Evolutionary conservation across 768 basidiomycete genomes (phyloP).

Genomic region (Calvatia gigantea): DNA sequence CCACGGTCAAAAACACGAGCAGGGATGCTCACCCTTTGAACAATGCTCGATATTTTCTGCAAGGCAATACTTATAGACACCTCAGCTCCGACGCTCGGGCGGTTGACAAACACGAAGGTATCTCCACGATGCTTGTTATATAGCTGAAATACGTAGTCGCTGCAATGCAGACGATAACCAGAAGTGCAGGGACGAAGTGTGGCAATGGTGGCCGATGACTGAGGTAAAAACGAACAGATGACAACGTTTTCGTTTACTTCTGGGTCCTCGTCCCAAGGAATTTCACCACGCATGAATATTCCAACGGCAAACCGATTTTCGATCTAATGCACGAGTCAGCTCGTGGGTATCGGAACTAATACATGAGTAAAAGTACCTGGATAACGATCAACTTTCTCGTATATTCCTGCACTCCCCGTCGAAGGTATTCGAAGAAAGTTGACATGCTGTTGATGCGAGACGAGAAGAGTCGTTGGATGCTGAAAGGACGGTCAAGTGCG

Average conservation of each 20-base stretch:
- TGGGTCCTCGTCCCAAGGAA: constrained; percentile 57
- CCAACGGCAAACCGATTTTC: constrained; percentile 60
- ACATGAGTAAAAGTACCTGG: constrained; percentile 34
- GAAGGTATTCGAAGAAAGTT: constrained; percentile 62
- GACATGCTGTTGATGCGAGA: constrained; percentile 47
- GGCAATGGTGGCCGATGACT: constrained; percentile 43
- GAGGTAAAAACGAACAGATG: constrained; percentile 59
- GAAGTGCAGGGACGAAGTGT: constrained; percentile 46
- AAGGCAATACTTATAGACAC: constrained; percentile 59
- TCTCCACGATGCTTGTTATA: constrained; percentile 49
- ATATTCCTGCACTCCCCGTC: constrained; percentile 52
- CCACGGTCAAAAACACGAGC: too few species aligned
- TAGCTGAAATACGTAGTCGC: constrained; percentile 53
- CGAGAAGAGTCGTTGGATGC: constrained; percentile 59
- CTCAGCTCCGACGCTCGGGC: constrained; percentile 41
- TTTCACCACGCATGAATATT: constrained; percentile 58
- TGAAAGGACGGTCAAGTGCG: constrained; percentile 47
- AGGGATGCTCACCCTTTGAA: constrained; percentile 40
- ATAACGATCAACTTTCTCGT: constrained; percentile 55
- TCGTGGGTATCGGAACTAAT: neutral
- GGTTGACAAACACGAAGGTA: constrained; percentile 57
- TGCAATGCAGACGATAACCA: constrained; percentile 55
- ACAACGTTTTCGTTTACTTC: constrained; percentile 57
- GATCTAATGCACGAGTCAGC: constrained; percentile 33
- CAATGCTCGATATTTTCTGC: constrained; percentile 52